Evolutionary conservation across 228 moss, liverwort and hornwort genomes (phyloP).

Genomic region (Sphagnum fallax): DNA sequence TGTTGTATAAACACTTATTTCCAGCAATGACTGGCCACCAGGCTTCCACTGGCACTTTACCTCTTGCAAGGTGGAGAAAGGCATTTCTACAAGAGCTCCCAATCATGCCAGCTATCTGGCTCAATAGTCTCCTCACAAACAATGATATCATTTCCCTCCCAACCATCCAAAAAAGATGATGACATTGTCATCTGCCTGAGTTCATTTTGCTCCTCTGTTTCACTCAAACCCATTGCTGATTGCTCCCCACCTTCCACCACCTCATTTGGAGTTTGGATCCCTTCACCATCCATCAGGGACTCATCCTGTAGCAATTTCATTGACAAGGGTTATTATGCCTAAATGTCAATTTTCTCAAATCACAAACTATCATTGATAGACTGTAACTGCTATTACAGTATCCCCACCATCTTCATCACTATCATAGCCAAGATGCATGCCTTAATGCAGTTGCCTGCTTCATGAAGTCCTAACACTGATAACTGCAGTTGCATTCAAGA

Average conservation of each 20-base stretch:
- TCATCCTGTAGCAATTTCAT: slow-evolving; percentile 13
- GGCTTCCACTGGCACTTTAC: slow-evolving; percentile 18
- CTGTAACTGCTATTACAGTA: no score
- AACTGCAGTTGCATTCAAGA: no score
- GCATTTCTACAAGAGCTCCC: slow-evolving; percentile 40
- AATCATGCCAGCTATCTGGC: slow-evolving; percentile 39
- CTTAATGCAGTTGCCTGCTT: no score
- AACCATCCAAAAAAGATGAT: slow-evolving; percentile 52
- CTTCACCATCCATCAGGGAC: slow-evolving; percentile 16
- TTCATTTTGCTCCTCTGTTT: slow-evolving; percentile 29
- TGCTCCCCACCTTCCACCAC: slow-evolving; percentile 32
- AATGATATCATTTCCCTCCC: slow-evolving; percentile 54
- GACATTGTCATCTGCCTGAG: slow-evolving; percentile 17
- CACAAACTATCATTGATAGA: no score
- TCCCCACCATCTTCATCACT: no score
- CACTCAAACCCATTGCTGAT: slow-evolving; percentile 15
- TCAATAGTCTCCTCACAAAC: slow-evolving; percentile 36
- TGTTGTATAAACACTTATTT: slow-evolving; percentile 31
- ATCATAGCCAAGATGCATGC: no score
- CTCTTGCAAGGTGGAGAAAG: slow-evolving; percentile 16
- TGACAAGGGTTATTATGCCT: no score
- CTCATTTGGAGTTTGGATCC: slow-evolving; percentile 25
- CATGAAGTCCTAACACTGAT: no score
- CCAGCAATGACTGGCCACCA: slow-evolving; percentile 26
- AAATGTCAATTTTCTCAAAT: no score